Percentiles rank a stretch among this genome's conserved stretches.
Conservation (phyloP, 2,329 filamentous ascomycete species). For the Didymellaceae sp. region DNA sequence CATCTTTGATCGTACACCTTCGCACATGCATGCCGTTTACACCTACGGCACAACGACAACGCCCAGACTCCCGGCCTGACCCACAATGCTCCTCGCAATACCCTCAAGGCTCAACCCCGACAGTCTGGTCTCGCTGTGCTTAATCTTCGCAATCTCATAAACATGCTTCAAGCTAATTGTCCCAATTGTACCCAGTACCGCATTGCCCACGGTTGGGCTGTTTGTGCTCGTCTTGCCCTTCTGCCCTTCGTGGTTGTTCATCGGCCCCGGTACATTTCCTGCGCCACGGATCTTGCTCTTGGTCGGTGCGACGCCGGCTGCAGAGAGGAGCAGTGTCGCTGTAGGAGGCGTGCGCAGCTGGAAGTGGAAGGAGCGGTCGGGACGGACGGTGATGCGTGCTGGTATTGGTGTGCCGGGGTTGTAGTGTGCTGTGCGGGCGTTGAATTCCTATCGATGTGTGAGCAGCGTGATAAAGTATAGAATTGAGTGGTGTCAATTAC, state of each 20-base stretch:
- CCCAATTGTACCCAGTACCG: conserved; percentile 80
- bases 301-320: conserved; percentile 75
- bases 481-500: conserved; percentile 54
- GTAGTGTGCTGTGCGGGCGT: conserved; percentile 89
- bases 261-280: conserved; percentile 57
- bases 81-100: conserved; percentile 73
- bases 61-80: conserved; percentile 58
- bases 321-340: conserved; percentile 84
- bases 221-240: conserved; percentile 45
- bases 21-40: neutral
- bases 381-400: conserved; percentile 87
- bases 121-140: conserved; percentile 62
- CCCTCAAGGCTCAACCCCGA: conserved; percentile 82
- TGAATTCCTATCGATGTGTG: conserved; percentile 77
- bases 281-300: conserved; percentile 81
- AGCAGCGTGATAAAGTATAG: neutral
- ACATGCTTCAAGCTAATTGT: conserved; percentile 91
- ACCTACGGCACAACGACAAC: conserved; percentile 56
- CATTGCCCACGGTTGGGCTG: conserved; percentile 56
- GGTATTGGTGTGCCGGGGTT: conserved; percentile 83
- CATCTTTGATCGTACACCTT: neutral
- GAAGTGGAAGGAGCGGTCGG: conserved; percentile 92
- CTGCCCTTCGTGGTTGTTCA: conserved; percentile 48
- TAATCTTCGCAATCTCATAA: conserved; percentile 97
- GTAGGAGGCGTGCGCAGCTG: conserved; percentile 94